These are phyloP conservation scores for Litchi chinensis DNA, from an alignment of 345 rosid genomes.

Conservation along the genomic window DNA sequence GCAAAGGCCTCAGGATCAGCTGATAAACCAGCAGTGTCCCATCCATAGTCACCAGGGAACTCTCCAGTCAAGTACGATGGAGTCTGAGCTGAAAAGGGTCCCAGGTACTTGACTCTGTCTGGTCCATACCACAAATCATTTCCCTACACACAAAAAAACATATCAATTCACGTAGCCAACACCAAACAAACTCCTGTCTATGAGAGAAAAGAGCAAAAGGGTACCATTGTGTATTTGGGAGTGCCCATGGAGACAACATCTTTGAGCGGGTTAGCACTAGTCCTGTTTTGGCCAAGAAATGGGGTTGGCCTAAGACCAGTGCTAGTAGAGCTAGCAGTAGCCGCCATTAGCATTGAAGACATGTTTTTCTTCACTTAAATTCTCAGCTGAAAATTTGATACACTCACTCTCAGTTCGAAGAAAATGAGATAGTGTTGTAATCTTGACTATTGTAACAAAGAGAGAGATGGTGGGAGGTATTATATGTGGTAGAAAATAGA, in stretches of 20 bases:
- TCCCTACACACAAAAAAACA: constrained; percentile 40
- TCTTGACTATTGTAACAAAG: constrained; percentile 20
- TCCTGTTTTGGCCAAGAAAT: constrained; percentile 69
- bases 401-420: not conserved
- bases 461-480: constrained; percentile 17
- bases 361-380: constrained; percentile 17
- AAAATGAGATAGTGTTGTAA: not conserved
- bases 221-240: constrained; percentile 78
- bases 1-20: constrained; percentile 98
- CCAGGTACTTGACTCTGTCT: constrained; percentile 93
- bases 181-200: not conserved
- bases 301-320: constrained; percentile 60
- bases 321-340: constrained; percentile 72
- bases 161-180: not conserved
- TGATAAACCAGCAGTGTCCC: constrained; percentile 96
- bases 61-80: constrained; percentile 91
- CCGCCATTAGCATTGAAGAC: constrained; percentile 59
- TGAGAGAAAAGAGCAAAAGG: not conserved
- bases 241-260: constrained; percentile 68
- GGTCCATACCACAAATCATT: constrained; percentile 95
- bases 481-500: constrained; percentile 30
- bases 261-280: constrained; percentile 63
- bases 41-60: constrained; percentile 95
- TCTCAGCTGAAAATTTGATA: not conserved
- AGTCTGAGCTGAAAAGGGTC: constrained; percentile 95